Evolutionary conservation across 371 early-diverging fungal genomes (phyloP), one percentile per base, ranked within the genome.

Genomic region (Syncephalastrum contaminatum): DNA sequence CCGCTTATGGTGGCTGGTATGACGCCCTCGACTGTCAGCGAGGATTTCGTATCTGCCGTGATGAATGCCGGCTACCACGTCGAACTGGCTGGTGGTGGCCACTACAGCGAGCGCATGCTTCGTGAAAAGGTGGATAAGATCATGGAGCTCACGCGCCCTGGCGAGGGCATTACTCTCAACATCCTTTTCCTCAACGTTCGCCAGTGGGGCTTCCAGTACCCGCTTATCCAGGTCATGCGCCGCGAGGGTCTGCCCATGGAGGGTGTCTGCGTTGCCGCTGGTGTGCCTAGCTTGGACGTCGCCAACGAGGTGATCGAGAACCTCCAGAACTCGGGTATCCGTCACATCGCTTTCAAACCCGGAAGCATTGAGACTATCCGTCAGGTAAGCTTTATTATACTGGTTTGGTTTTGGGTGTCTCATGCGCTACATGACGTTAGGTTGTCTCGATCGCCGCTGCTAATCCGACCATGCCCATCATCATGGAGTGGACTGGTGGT

Each of bases 401-500:
- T 24, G 24, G 25, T 36, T 19, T 24, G 13, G 19, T 48, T 39
- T 6, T 56, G 41, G 52, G 27, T 48, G 27, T 48, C 53, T 45
- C 48, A 22, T 40, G 12, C 19, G 20, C 42, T 22, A 19, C 22
- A 14, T 44, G 19, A 19, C 19, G 20, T 51, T 60, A 67, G 64
- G 93, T 93, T 40, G 80, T 95, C 54, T 79, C 86, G 41, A 97
- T 97, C 66, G 97, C 96, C 46, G 88, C 90, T 67, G 82, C 85
- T 49, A 89, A 93, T 69, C 93, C 94, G 19, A 87, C 88, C 46
- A 91, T 95, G 87, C 91, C 96, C 22, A 81, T 97, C 48, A 84
- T 95, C 36, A 80, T 97, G 66, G 94, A 97, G 69, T 97, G 97
- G 97, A 97, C 97, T 47, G 96, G 97, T 75, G 97, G 96, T 44